Base-by-base conservation (phyloP, 2,329 filamentous ascomycete genomes). In the Fusarium algeriense region DNA sequence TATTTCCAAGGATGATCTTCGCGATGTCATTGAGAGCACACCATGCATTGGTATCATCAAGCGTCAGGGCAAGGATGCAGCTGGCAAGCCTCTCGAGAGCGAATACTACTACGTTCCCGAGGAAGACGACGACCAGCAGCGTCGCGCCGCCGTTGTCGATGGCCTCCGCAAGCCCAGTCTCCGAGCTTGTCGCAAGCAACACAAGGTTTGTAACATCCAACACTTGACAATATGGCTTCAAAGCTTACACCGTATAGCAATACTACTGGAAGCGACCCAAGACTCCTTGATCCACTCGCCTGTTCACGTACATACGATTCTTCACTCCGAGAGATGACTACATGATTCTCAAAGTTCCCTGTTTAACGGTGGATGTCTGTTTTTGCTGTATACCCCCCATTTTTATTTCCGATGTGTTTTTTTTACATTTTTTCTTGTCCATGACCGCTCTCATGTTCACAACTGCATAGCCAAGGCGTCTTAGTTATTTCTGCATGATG, bases 101-200 rank as follows among this genome's bases (percentile, higher is more conserved):
- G 95, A 99, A 81, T 98, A 97, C 80, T 98, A 98, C 82, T 99
- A 99, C 78, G 86, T 98, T 11, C 93, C 95, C 0, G 95, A 98
- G 80, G 87, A 90, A 77, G 96, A 99, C 78, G 85, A 87, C 5
- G 94, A 98, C 78, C 88, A 91, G 70, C 89, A 92, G 78, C 89
- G 95, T 65, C 89, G 93, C 55, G 88, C 93, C 58, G 92, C 94
- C 26, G 94, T 98, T 17, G 93, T 95, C 3, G 91, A 95, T 73
- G 93, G 93, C 57, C 85, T 98, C 79, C 88, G 94, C 60, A 97
- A 97, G 82, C 95, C 95, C 45, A 96, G 94, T 75, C 84, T 99
- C 77, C 88, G 96, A 73, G 92, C 91, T 78, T 98, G 96, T 78
- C 89, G 96, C 77, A 98, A 98, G 84, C 93, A 96, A 79, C 96